Evolutionary conservation across 345 rosid species (phyloP), one percentile per base, ranked within the genome.

Genomic region (Lepidium africanum): DNA sequence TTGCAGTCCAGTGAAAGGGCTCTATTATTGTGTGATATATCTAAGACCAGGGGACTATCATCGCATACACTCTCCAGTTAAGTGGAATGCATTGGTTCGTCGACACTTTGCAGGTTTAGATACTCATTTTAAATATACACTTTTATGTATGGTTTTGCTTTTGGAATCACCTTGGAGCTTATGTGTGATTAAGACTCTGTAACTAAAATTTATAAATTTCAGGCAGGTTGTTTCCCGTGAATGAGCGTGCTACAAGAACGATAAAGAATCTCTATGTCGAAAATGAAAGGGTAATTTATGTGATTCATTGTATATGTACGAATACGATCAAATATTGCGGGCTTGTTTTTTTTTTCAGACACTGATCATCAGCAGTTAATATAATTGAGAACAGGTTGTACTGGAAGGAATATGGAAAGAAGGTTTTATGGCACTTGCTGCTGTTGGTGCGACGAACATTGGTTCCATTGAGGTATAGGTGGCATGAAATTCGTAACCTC

Each of bases 11-110:
- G 70, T 78, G 82, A 88, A 81, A 72, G 95, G 97, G 79, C 92
- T 94, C 43, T 91, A 87, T 79, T 94, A 88, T 79, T 94, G 97
- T 67, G 99, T 94, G 47, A 83, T 94, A 76, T 94, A 94, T 82
- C 80, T 94, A 76, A 86, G 70, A 68, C 97, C 87, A 59, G 99
- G 99, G 60, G 92, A 91, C 61, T 94, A 89, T 76, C 99, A 94
- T 80, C 92, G 88, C 13, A 63, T 94, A 77, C 97, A 94, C 82
- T 88, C 99, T 59, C 97, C 99, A 4, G 87, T 65, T 77, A 86
- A 88, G 76, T 94, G 99, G 99, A 88, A 82, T 78, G 78, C 87
- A 71, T 81, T 83, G 74, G 83, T 74, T 72, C 92, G 95, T 60
- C 85, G 97, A 8, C 99, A 91, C 71, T 94, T 94, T 82, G 75